Percentiles rank a stretch among this genome's conserved stretches.
phyloP scores from a whole-genome alignment of 78 protist species.

The Blattamonas nauphoetae region DNA sequence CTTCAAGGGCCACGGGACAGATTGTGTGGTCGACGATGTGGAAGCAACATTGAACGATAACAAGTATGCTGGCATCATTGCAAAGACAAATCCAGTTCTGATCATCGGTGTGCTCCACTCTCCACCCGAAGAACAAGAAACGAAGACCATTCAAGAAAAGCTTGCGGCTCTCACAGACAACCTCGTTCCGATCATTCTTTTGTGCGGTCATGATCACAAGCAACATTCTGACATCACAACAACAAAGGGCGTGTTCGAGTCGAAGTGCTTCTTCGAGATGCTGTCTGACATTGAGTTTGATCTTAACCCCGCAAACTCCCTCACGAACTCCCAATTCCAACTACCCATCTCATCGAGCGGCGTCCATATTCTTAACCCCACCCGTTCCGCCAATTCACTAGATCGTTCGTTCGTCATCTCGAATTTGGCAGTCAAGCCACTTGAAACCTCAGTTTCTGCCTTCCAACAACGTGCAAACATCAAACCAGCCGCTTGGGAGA shows the following conservation, averaged over 20 bases:
- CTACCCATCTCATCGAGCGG: neutral
- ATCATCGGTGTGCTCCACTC: neutral
- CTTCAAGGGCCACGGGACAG: neutral
- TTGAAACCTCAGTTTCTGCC: neutral
- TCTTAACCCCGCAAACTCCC: neutral
- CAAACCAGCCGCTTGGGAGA: neutral
- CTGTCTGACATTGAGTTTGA: too few relatives aligned
- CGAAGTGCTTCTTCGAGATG: neutral
- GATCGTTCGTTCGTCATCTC: too few relatives aligned
- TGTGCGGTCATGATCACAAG: neutral
- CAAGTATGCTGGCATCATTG: neutral
- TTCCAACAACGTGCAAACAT: neutral
- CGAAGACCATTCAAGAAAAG: neutral
- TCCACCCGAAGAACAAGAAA: neutral
- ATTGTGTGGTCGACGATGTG: too few relatives aligned
- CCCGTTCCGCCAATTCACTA: neutral
- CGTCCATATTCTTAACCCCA: neutral
- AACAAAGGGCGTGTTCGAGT: neutral
- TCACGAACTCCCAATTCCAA: neutral
- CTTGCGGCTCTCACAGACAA: neutral
- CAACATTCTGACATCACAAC: neutral
- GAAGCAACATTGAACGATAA: neutral
- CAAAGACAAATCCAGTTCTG: neutral
- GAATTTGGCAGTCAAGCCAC: neutral
- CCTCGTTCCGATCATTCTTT: neutral